These are phyloP conservation scores for Aegilops speltoides DNA, from an alignment of 176 grass and related monocot genomes.

Conservation along the genomic window DNA sequence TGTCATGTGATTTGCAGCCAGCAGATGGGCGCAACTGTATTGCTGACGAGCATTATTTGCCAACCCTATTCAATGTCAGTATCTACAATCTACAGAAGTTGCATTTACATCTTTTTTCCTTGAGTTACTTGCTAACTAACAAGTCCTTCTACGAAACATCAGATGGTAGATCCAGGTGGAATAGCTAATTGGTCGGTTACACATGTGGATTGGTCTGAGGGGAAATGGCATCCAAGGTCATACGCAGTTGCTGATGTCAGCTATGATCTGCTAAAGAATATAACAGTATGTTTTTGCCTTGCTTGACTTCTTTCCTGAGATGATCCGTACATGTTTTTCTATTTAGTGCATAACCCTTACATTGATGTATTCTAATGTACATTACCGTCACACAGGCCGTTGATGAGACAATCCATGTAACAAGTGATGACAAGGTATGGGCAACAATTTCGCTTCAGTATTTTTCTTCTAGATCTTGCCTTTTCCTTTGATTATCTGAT, in stretches of 20 bases:
- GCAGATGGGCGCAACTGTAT: slow-evolving; percentile 86
- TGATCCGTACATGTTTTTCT: background rate
- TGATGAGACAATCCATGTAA: slow-evolving; percentile 78
- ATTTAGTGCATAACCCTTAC: background rate
- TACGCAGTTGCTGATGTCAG: slow-evolving; percentile 78
- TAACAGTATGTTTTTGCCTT: slow-evolving; percentile 63
- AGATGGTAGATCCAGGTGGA: slow-evolving; percentile 95
- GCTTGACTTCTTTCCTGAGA: background rate
- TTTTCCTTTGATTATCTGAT: background rate
- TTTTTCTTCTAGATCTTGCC: background rate
- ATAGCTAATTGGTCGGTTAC: slow-evolving; percentile 97
- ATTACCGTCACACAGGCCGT: slow-evolving; percentile 51
- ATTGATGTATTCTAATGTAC: slow-evolving; percentile 10
- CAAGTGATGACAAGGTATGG: slow-evolving; percentile 84
- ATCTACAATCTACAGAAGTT: slow-evolving; percentile 37
- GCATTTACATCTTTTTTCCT: slow-evolving; percentile 5
- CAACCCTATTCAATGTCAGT: slow-evolving; percentile 87
- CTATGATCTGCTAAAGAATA: slow-evolving; percentile 85
- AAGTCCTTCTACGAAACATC: slow-evolving; percentile 26
- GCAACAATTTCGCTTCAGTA: background rate
- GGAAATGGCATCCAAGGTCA: slow-evolving; percentile 96
- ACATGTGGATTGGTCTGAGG: slow-evolving; percentile 97
- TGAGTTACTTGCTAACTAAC: slow-evolving; percentile 10
- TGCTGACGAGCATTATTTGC: slow-evolving; percentile 99
- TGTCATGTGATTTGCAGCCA: slow-evolving; percentile 60